These are phyloP conservation scores for Biscogniauxia mediterranea DNA, from an alignment of 2,329 filamentous ascomycete species.

Conservation along the genomic window DNA sequence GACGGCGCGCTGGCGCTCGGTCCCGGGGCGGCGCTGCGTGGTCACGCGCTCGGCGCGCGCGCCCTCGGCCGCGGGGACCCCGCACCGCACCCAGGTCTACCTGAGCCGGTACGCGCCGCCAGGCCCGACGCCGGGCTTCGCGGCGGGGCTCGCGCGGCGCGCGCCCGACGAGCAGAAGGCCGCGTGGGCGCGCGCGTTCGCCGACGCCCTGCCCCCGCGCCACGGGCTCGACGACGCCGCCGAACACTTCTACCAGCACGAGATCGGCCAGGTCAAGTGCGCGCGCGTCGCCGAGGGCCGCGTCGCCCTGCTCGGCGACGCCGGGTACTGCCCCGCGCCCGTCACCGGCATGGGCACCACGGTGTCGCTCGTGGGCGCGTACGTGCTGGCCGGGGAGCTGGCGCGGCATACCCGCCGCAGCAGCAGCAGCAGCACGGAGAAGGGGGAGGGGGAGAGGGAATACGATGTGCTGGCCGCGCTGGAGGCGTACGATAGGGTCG, in stretches of 20 bases:
- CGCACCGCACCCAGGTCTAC: conserved; percentile 36
- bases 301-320: conserved; percentile 53
- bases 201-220: conserved; percentile 24
- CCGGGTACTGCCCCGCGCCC: conserved; percentile 48
- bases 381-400: conserved; percentile 56
- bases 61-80: conserved; percentile 6
- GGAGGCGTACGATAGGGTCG: conserved; percentile 41
- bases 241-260: conserved; percentile 45
- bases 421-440: background rate
- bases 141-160: conserved; percentile 1
- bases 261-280: conserved; percentile 45
- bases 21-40: conserved; percentile 36
- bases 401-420: too few species aligned
- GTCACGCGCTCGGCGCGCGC: conserved; percentile 37
- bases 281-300: conserved; percentile 43
- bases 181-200: conserved; percentile 31
- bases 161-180: conserved; percentile 22
- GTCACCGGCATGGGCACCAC: conserved; percentile 53
- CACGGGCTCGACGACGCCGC: conserved; percentile 23
- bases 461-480: conserved; percentile 35
- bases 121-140: conserved; percentile 20
- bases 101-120: conserved; percentile 15
- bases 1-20: conserved; percentile 35
- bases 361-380: conserved; percentile 48
- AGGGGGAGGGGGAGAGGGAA: conserved; percentile 1